phyloP scores from a whole-genome alignment of 2,329 filamentous ascomycete species.

The Didymella sp. region DNA sequence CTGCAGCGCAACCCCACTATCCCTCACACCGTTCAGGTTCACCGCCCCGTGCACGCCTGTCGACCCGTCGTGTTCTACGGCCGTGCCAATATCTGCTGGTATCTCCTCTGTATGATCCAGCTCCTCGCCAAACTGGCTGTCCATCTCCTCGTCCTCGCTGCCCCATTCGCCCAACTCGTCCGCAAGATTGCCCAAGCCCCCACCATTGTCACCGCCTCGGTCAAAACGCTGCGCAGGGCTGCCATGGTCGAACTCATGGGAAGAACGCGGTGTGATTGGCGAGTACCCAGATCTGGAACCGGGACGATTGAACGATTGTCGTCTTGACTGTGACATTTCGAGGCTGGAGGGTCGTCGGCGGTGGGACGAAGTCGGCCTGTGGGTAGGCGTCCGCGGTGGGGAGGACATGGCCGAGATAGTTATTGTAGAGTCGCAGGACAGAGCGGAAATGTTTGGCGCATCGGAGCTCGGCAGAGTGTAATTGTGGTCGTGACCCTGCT shows the following conservation, averaged over 20 bases:
- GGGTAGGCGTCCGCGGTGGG: conserved; percentile 52
- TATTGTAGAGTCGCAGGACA: conserved; percentile 11
- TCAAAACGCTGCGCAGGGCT: conserved; percentile 49
- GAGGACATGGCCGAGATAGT: conserved; percentile 46
- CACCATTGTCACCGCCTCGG: conserved; percentile 52
- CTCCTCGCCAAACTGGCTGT: conserved; percentile 50
- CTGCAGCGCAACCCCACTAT: conserved; percentile 56
- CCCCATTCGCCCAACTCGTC: conserved; percentile 74
- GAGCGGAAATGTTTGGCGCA: conserved; percentile 11
- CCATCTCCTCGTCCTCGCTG: conserved; percentile 67
- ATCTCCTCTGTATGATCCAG: conserved; percentile 36
- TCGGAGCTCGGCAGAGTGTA: conserved; percentile 18
- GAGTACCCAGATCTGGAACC: conserved; percentile 53
- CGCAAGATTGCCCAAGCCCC: conserved; percentile 75
- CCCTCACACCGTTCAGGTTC: conserved; percentile 48
- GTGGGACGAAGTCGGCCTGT: conserved; percentile 47
- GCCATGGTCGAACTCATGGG: conserved; percentile 50
- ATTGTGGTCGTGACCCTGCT: conserved; percentile 13
- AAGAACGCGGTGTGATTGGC: conserved; percentile 53
- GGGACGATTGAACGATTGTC: conserved; percentile 49
- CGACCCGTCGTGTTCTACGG: conserved; percentile 46
- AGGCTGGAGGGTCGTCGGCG: conserved; percentile 52
- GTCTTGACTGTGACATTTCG: conserved; percentile 50
- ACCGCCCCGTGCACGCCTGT: conserved; percentile 27
- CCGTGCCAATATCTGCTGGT: conserved; percentile 37